Evolutionary conservation across 306 rosid genomes (phyloP), one percentile per base, ranked within the genome.

Genomic region (Trifolium pratense): DNA sequence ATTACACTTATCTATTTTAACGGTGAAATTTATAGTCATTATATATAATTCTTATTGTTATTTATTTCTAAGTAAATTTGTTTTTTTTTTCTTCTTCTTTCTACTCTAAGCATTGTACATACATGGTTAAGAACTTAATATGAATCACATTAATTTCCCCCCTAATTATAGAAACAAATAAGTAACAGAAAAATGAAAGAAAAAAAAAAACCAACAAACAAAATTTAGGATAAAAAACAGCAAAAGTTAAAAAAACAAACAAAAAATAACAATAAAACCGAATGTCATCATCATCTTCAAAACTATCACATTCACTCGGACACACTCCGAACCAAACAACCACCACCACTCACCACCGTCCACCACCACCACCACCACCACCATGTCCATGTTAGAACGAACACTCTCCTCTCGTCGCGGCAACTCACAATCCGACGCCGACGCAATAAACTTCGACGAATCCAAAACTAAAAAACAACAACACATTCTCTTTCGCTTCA

Each of bases 371-470:
- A 46, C 85, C 6, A 3, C 48, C 48, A 45, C 45, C 42, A 79
- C 75, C 3, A 52, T 32, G 31, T 74, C 75, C n/a, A 84, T 86
- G 89, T 81, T 87, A 37, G 96, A 87, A 17, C 87, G 92, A 11
- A 83, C 76, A 57, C 89, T 91, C 81, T 88, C 97, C 60, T 69
- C 89, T 3, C 99, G 99, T 26, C 96, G 99, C 40, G 77, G 37
- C 69, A 76, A 78, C 34, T 51, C 82, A 10, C 88, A 81, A 21
- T 65, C 31, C 16, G 90, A 62, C 9, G 65, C 25, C 16, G 90
- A 62, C 14, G 77, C 6, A 1, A 5, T 63, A 16, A 63, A 36
- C 29, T n/a, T 7, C 48, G 68, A 63, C 68, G 68, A 63, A 10
- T 63, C 68, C 9, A 63, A 63, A 12, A 63, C 68, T 1, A 63